A percentile compares a stretch with the other conserved stretches of the same genome.
Evolutionary conservation across 2,329 filamentous ascomycete genomes (phyloP).

Genomic region (Stagonosporopsis chrysanthemi): DNA sequence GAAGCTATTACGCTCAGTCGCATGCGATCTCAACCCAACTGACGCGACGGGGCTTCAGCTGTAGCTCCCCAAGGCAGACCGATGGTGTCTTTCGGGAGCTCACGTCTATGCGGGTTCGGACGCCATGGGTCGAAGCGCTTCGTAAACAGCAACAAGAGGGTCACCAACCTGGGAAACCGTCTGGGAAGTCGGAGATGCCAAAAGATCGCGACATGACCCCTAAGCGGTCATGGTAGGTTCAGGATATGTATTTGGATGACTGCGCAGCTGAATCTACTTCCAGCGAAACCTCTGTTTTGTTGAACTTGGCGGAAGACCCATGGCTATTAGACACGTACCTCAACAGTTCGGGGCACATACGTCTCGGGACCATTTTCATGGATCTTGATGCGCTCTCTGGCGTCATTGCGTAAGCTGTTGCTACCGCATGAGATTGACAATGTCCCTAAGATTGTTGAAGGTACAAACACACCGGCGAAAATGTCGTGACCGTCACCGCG

Average conservation of each 20-base stretch:
- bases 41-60: conserved; percentile 32
- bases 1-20: conserved; percentile 12
- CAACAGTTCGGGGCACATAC: conserved; percentile 77
- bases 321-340: conserved; percentile 81
- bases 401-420: conserved; percentile 68
- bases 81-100: conserved; percentile 69
- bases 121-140: conserved; percentile 74
- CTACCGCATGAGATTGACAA: conserved; percentile 58
- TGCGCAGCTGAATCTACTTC: too few species aligned
- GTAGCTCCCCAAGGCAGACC: conserved; percentile 45
- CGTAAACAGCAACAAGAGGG: conserved; percentile 57
- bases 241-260: too few species aligned
- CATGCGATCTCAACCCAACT: background rate
- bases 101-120: conserved; percentile 57
- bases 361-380: conserved; percentile 77
- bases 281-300: conserved; percentile 59
- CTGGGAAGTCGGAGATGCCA: conserved; percentile 46
- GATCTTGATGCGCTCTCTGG: conserved; percentile 80
- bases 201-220: conserved; percentile 66
- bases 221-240: conserved; percentile 64
- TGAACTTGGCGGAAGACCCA: conserved; percentile 75
- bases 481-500: conserved; percentile 69
- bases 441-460: conserved; percentile 26
- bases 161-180: conserved; percentile 38
- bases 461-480: conserved; percentile 74